Evolutionary conservation across 1,284 basidiomycete genomes (phyloP), one percentile per base, ranked within the genome.

Genomic region (Cryptococcus sp.): DNA sequence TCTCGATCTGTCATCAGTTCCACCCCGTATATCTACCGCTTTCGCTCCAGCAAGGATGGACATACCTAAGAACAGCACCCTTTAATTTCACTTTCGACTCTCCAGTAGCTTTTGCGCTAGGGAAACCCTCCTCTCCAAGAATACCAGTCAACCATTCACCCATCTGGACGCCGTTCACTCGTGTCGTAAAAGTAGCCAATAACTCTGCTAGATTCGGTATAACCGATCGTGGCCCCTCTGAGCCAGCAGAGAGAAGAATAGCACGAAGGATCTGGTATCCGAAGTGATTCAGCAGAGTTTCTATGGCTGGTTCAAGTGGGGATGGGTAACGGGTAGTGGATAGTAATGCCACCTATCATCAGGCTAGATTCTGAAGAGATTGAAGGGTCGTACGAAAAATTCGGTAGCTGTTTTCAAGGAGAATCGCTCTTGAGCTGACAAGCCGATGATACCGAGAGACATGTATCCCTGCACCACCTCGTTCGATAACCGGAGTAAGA

Each of bases 381-480:
- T 25, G 31, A 5, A 9, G 19, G 16, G 31, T 73, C 85, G 50
- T 56, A 90, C 89, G 60, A 92, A 74, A 71, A 92, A 93, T 42
- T 81, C 85, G 59, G 85, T 86, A 1, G 87, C 86, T 1, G 86
- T 81, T 7, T 88, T 87, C 5, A 93, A 77, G 0, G 88, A 90
- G 72, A 92, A 93, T 37, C 90, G 81, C 64, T 93, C 90, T 72
- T 90, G 88, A 7, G 91, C 73, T 0, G 83, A 77, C 11, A 93
- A 75, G 2, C 86, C 83, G 41, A 79, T 79, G 45, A 87, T 79
- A 0, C 87, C 82, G 59, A 87, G 86, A 45, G 82, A 80, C 70
- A 92, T 81, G 54, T 91, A 76, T 0, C 83, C 81, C 64, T 87
- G 82, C 45, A 91, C 78, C 3, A 83, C 77, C 5, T 82, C 83